Evolutionary conservation across 2,329 filamentous ascomycete genomes (phyloP).

Genomic region (Beauveria caledonica): DNA sequence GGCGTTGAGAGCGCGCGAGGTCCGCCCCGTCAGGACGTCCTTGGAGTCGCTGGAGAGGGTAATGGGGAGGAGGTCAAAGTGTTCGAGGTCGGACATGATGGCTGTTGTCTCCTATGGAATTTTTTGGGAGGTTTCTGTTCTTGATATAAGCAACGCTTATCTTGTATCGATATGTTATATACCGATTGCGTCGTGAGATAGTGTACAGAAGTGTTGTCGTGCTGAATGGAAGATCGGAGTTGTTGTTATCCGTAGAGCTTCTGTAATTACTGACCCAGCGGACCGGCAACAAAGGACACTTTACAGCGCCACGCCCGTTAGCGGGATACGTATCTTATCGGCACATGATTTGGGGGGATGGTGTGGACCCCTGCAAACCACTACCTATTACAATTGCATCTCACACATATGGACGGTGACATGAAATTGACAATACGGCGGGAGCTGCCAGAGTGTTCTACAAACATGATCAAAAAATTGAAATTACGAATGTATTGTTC

Average conservation of each 20-base stretch:
- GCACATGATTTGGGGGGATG: conserved; percentile 9
- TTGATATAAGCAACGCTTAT: background rate
- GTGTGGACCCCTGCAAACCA: background rate
- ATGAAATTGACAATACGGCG: background rate
- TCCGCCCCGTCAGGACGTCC: conserved; percentile 47
- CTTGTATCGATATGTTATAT: background rate
- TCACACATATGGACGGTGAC: background rate
- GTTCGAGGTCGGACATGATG: conserved; percentile 53
- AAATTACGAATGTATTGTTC: background rate
- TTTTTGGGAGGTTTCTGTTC: background rate
- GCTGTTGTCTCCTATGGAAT: background rate
- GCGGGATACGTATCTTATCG: conserved; percentile 10
- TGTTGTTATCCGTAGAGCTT: background rate
- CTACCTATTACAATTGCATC: background rate
- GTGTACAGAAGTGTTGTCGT: background rate
- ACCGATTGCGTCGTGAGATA: background rate
- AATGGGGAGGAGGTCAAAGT: conserved; percentile 77
- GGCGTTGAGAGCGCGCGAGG: conserved; percentile 44
- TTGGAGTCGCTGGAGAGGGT: conserved; percentile 76
- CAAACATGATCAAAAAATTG: background rate
- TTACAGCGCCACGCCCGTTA: background rate
- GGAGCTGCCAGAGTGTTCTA: background rate
- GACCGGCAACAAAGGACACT: conserved; percentile 8
- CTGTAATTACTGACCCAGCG: background rate
- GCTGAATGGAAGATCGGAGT: background rate